Percentiles rank a stretch among this genome's conserved stretches.
Conservation (phyloP, 2,329 filamentous ascomycete species). For the Arthroderma sp. region DNA sequence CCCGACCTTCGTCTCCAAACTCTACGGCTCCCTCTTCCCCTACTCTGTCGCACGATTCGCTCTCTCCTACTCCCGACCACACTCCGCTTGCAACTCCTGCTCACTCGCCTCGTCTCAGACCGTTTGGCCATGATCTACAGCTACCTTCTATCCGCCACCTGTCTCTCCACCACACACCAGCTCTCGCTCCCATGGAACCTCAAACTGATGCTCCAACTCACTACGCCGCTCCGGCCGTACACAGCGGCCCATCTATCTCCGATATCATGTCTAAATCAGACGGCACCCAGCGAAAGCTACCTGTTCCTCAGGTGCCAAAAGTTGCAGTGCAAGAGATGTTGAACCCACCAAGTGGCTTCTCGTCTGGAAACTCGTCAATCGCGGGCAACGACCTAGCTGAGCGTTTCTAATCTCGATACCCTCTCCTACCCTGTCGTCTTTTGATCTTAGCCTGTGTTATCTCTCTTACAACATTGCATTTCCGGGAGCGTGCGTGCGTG, state of each 20-base stretch:
- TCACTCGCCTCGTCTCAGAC: constrained; percentile 80
- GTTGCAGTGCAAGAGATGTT: constrained; percentile 77
- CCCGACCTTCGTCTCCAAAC: constrained; percentile 83
- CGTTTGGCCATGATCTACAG: constrained; percentile 59
- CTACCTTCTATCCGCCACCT: constrained; percentile 72
- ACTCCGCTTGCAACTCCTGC: constrained; percentile 96
- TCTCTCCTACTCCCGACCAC: constrained; percentile 90
- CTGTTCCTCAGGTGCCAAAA: constrained; percentile 77
- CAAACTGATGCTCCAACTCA: constrained; percentile 47
- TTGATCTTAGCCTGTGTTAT: no score
- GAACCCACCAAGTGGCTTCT: constrained; percentile 50
- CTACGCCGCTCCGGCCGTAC: constrained; percentile 28
- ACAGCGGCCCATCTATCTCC: constrained; percentile 61
- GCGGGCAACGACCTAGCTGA: constrained; percentile 9
- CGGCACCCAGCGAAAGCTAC: constrained; percentile 77
- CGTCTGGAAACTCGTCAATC: constrained; percentile 9
- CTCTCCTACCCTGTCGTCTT: no score
- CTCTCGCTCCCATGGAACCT: constrained; percentile 58
- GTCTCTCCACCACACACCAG: constrained; percentile 52
- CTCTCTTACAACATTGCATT: no score
- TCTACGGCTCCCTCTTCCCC: constrained; percentile 92
- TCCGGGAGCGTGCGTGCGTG: no score
- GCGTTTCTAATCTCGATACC: constrained; percentile 7
- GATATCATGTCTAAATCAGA: constrained; percentile 89
- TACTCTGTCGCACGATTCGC: constrained; percentile 89